Conservation (phyloP, 768 basidiomycete genomes). For the Psilocybe cyanescens region DNA sequence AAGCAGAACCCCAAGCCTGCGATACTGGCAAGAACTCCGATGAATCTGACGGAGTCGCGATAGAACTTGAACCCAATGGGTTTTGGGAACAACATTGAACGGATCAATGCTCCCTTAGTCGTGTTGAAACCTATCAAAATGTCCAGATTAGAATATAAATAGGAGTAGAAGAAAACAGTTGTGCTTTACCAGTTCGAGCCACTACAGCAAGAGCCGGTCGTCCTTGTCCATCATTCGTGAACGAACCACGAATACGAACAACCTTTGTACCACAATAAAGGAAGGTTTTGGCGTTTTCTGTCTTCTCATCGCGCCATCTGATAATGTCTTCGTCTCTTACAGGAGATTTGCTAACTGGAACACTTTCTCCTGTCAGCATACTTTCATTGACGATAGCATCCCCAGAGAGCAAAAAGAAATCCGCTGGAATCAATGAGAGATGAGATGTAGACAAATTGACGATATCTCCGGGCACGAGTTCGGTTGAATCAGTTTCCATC, state of each 20-base stretch:
- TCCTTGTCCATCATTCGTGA: conserved; percentile 53
- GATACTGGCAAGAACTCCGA: conserved; percentile 88
- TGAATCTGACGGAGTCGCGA: conserved; percentile 89
- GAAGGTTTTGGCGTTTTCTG: conserved; percentile 82
- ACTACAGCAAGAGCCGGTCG: conserved; percentile 81
- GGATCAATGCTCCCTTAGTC: conserved; percentile 93
- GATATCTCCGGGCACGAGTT: conserved; percentile 91
- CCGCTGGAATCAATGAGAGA: conserved; percentile 81
- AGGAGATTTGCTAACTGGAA: conserved; percentile 92
- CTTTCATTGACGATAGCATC: conserved; percentile 99
- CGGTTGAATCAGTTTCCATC: conserved; percentile 70
- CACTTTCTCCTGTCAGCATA: conserved; percentile 98
- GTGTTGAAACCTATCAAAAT: conserved; percentile 79
- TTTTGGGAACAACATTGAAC: conserved; percentile 98
- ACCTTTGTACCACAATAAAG: conserved; percentile 91
- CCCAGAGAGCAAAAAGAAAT: conserved; percentile 90
- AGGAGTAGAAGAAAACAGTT: not conserved
- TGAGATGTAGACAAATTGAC: conserved; percentile 84
- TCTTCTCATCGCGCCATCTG: conserved; percentile 70
- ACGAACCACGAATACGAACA: conserved; percentile 77
- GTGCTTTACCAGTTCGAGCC: conserved; percentile 73
- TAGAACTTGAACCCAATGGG: conserved; percentile 99
- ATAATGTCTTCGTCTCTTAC: conserved; percentile 78
- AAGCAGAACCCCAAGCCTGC: conserved; percentile 90
- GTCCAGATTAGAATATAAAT: not conserved